Conservation (phyloP, 768 basidiomycete genomes). For the Termitomyces sp. region DNA sequence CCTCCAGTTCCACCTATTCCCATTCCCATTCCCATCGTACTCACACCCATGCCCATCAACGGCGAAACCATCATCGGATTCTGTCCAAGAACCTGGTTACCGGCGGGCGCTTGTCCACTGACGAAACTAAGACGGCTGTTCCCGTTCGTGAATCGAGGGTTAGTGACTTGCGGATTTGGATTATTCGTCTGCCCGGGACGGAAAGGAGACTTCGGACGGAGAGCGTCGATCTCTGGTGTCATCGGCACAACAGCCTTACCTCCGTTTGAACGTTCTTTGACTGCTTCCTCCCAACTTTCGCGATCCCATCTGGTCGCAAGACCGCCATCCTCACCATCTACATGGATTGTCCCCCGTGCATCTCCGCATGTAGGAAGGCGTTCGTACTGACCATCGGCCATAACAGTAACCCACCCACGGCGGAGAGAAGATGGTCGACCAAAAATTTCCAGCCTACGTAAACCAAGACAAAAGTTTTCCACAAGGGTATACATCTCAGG, state of each 20-base stretch:
- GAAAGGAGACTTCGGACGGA: constrained; percentile 84
- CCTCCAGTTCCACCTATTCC: constrained; percentile 22
- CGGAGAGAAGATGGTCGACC: constrained; percentile 71
- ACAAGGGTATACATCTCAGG: constrained; percentile 95
- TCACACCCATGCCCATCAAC: constrained; percentile 31
- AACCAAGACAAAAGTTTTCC: constrained; percentile 96
- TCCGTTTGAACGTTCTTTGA: constrained; percentile 51
- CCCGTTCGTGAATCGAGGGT: constrained; percentile 16
- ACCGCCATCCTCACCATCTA: constrained; percentile 40
- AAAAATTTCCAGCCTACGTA: constrained; percentile 88
- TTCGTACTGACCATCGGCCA: constrained; percentile 61
- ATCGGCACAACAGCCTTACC: constrained; percentile 66
- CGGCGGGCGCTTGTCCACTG: constrained; percentile 19
- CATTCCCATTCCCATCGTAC: constrained; percentile 31
- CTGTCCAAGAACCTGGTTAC: constrained; percentile 25
- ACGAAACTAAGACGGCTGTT: constrained; percentile 22
- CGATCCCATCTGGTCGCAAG: constrained; percentile 53
- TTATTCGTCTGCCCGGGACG: constrained; percentile 31
- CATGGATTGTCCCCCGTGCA: constrained; percentile 30
- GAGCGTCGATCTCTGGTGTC: constrained; percentile 75
- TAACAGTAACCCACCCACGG: constrained; percentile 90
- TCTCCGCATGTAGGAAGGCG: constrained; percentile 36
- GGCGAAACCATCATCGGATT: constrained; percentile 32
- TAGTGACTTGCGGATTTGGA: constrained; percentile 15
- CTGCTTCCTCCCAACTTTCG: constrained; percentile 62